phyloP scores from a whole-genome alignment of 371 early-diverging fungal species.

The Apophysomyces sp. region DNA sequence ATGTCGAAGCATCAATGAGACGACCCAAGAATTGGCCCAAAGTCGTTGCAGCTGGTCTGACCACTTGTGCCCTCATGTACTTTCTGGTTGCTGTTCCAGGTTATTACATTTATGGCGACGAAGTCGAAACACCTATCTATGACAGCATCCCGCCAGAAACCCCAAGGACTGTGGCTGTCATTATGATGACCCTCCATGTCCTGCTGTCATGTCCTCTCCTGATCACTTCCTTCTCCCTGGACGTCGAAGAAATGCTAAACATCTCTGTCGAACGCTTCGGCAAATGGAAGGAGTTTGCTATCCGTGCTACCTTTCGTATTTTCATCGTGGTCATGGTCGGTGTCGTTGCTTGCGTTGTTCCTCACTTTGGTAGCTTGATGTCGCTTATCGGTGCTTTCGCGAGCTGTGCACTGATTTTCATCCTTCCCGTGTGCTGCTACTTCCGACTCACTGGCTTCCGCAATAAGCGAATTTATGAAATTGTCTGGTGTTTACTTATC shows the following conservation, averaged over 20 bases:
- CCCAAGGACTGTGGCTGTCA: slow-evolving; percentile 62
- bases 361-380: slow-evolving; percentile 83
- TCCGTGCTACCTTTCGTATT: slow-evolving; percentile 59
- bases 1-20: slow-evolving; percentile 84
- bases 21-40: slow-evolving; percentile 72
- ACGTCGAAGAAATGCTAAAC: slow-evolving; percentile 64
- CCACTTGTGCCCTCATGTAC: slow-evolving; percentile 75
- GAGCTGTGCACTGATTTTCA: slow-evolving; percentile 77
- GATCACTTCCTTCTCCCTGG: slow-evolving; percentile 76
- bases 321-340: slow-evolving; percentile 48
- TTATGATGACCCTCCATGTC: slow-evolving; percentile 81
- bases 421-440: slow-evolving; percentile 84
- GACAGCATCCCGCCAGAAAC: slow-evolving; percentile 68
- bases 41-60: slow-evolving; percentile 66
- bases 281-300: slow-evolving; percentile 48
- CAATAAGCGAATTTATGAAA: slow-evolving; percentile 55
- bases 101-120: slow-evolving; percentile 79
- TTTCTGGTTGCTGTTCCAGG: slow-evolving; percentile 74
- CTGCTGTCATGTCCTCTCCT: slow-evolving; percentile 82
- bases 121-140: slow-evolving; percentile 72
- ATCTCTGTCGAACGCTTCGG: slow-evolving; percentile 57
- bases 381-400: slow-evolving; percentile 80
- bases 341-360: slow-evolving; percentile 68
- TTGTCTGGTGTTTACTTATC: slow-evolving; percentile 57
- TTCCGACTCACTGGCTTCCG: slow-evolving; percentile 70